These are phyloP conservation scores for Asterochloris sp. DNA, from an alignment of 139 green algal species.

Conservation along the genomic window DNA sequence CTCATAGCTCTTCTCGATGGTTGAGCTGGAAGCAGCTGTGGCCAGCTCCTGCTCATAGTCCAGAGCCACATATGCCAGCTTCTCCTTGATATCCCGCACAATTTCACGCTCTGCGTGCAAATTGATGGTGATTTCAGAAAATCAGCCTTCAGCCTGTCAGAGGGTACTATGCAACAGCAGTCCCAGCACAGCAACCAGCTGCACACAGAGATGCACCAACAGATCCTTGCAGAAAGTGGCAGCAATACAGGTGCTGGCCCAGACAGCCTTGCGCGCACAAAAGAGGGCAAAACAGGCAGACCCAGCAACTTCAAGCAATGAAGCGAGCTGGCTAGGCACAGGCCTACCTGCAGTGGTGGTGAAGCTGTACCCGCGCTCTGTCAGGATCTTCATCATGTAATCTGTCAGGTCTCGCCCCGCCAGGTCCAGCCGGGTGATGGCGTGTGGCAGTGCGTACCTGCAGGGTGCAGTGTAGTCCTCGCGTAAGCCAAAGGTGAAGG, in stretches of 20 bases:
- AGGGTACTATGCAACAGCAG: too few relatives aligned
- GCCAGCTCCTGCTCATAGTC: conserved; percentile 96
- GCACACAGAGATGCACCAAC: not conserved
- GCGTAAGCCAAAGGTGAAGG: conserved; percentile 82
- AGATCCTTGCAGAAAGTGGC: not conserved
- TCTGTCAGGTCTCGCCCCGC: conserved; percentile 96
- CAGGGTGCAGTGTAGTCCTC: conserved; percentile 54
- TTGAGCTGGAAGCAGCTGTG: conserved; percentile 64
- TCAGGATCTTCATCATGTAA: conserved; percentile 90
- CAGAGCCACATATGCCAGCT: conserved; percentile 97
- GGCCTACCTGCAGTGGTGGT: conserved; percentile 77
- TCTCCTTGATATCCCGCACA: conserved; percentile 99
- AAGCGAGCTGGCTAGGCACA: too few relatives aligned
- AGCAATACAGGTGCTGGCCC: too few relatives aligned
- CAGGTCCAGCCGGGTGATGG: conserved; percentile 94
- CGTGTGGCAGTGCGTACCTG: conserved; percentile 90
- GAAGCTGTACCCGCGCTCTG: conserved; percentile 97
- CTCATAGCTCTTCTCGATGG: conserved; percentile 95
- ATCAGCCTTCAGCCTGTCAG: too few relatives aligned
- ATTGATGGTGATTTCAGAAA: not conserved
- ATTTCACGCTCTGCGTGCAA: conserved; percentile 86
- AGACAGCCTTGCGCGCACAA: too few relatives aligned
- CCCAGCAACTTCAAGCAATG: not conserved
- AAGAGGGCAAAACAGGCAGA: too few relatives aligned
- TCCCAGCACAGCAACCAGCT: not conserved